Percentiles rank a stretch among this genome's conserved stretches.
phyloP scores from a whole-genome alignment of 176 grass and related monocot genomes.

The Chloris gayana region DNA sequence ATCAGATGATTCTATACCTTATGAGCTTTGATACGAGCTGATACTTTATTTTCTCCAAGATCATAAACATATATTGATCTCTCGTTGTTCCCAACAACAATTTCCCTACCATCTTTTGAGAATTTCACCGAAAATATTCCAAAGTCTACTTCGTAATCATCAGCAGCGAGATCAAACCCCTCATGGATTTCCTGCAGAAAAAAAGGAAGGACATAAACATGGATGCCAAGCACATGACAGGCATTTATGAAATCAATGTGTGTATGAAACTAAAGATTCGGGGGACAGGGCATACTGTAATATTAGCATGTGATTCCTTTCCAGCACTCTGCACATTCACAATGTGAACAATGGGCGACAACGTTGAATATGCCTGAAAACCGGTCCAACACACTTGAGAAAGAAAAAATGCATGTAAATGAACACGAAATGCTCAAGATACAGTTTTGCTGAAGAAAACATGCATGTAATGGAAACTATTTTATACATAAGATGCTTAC shows the following conservation, averaged over 20 bases:
- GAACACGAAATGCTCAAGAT: constrained; percentile 12
- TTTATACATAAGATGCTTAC: constrained; percentile 41
- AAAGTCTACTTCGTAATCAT: constrained; percentile 49
- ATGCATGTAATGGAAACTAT: background rate
- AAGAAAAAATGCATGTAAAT: background rate
- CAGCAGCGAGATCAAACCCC: constrained; percentile 61
- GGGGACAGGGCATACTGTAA: constrained; percentile 63
- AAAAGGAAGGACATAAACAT: constrained; percentile 8
- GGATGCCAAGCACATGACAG: constrained; percentile 17
- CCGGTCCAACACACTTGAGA: constrained; percentile 10
- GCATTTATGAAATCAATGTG: background rate
- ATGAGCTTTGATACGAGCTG: constrained; percentile 65
- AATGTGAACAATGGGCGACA: constrained; percentile 79
- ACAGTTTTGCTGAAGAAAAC: constrained; percentile 9
- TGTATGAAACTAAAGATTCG: background rate
- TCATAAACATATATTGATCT: constrained; percentile 90
- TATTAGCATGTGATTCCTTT: constrained; percentile 75
- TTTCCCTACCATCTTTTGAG: constrained; percentile 85
- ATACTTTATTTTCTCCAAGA: constrained; percentile 77
- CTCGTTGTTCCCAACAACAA: constrained; percentile 79
- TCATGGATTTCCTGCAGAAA: constrained; percentile 85
- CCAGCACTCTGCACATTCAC: constrained; percentile 66
- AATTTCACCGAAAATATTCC: constrained; percentile 96
- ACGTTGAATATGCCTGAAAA: constrained; percentile 86
- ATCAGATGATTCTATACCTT: constrained; percentile 41